Conservation (phyloP, 2,329 filamentous ascomycete species). For the Blastomyces emzantsi region DNA sequence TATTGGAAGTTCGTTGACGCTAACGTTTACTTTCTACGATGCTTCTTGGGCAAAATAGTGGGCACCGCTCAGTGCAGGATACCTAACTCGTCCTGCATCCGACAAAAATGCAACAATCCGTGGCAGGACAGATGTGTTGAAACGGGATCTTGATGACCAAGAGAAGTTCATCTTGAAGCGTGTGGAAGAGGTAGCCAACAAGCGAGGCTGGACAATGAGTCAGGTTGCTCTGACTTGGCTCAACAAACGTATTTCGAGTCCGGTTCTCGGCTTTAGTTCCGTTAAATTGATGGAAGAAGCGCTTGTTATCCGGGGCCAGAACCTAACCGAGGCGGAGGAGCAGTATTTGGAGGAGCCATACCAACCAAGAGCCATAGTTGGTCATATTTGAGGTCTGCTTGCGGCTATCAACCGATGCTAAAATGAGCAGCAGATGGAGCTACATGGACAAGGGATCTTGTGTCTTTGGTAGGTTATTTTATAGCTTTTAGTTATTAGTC, state of each 20-base stretch:
- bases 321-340: conserved; percentile 41
- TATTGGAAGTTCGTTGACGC: neutral
- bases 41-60: neutral
- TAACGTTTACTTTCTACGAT: neutral
- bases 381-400: neutral
- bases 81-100: neutral
- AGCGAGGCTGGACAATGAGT: conserved; percentile 32
- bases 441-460: neutral
- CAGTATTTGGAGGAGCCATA: conserved; percentile 45
- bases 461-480: neutral
- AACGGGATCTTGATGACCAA: neutral
- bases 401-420: neutral
- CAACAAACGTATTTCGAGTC: conserved; percentile 37
- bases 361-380: neutral
- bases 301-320: conserved; percentile 36
- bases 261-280: conserved; percentile 44
- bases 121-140: neutral
- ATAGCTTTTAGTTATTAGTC: neutral
- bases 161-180: conserved; percentile 34
- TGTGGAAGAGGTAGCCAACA: conserved; percentile 40
- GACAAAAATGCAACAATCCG: neutral
- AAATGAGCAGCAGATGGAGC: neutral
- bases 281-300: conserved; percentile 43
- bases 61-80: neutral
- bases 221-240: conserved; percentile 33